phyloP scores from a whole-genome alignment of 208 protist species.

The Tritrichomonas foetus region DNA sequence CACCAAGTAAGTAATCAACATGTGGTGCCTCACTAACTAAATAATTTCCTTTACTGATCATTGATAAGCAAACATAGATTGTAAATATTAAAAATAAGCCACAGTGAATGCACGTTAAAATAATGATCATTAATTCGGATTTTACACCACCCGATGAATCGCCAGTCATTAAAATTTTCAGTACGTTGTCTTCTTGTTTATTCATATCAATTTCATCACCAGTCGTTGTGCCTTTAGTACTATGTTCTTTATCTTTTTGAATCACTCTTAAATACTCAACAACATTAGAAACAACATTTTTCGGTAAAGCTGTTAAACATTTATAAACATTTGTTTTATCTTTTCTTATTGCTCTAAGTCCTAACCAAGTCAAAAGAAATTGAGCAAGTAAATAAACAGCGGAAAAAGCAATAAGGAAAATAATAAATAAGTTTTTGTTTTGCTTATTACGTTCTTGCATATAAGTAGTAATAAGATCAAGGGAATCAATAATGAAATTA shows the following conservation, averaged over 20 bases:
- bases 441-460: background rate
- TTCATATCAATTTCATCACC: background rate
- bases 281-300: background rate
- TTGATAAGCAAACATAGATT: background rate
- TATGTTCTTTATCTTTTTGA: background rate
- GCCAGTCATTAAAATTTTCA: background rate
- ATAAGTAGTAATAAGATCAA: background rate
- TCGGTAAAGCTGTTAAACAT: background rate
- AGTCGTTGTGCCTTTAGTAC: too few species aligned
- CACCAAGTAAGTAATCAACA: background rate
- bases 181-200: slow-evolving; percentile 24
- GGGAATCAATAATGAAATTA: background rate
- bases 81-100: background rate
- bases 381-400: background rate
- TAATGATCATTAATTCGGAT: background rate
- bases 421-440: background rate
- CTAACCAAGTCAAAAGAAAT: background rate
- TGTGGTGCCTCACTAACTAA: background rate
- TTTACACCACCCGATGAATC: background rate
- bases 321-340: background rate
- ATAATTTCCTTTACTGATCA: too few species aligned
- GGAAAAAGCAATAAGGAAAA: background rate
- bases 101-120: background rate
- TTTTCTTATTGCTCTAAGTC: background rate
- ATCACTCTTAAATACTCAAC: background rate